These are phyloP conservation scores for Globisporangium recalcitrans DNA, from an alignment of 352 stramenopile species.

Conservation along the genomic window DNA sequence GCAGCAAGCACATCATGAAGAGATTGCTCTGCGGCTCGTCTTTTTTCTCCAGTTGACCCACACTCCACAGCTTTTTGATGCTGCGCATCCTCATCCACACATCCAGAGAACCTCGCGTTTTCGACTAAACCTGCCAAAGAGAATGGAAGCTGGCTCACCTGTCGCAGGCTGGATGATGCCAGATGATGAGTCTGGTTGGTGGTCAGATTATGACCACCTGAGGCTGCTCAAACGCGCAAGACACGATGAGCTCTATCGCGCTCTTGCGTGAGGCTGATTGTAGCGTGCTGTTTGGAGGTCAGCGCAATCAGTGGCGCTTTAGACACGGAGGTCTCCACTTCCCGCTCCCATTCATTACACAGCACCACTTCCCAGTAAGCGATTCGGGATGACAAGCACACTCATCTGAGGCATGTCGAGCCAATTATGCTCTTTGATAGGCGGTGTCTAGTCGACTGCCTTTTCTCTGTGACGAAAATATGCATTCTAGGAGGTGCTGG, in stretches of 20 bases:
- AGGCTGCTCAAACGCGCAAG: background rate
- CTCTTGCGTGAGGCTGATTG: too few relatives aligned
- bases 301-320: too few relatives aligned
- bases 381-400: background rate
- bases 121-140: slow-evolving; percentile 12
- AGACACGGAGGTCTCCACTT: too few relatives aligned
- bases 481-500: background rate
- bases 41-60: background rate
- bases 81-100: slow-evolving; percentile 6
- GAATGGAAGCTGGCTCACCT: background rate
- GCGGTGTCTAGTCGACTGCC: background rate
- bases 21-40: background rate
- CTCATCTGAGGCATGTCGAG: background rate
- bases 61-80: background rate
- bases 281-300: too few relatives aligned
- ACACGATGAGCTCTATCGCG: too few relatives aligned
- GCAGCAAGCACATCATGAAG: background rate
- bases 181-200: background rate
- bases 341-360: too few relatives aligned
- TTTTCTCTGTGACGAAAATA: background rate
- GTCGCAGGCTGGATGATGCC: background rate
- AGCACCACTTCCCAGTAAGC: background rate
- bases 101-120: background rate
- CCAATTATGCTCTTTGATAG: background rate
- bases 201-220: background rate